phyloP scores from a whole-genome alignment of 345 rosid species.

The Mallotus nudiflorus region DNA sequence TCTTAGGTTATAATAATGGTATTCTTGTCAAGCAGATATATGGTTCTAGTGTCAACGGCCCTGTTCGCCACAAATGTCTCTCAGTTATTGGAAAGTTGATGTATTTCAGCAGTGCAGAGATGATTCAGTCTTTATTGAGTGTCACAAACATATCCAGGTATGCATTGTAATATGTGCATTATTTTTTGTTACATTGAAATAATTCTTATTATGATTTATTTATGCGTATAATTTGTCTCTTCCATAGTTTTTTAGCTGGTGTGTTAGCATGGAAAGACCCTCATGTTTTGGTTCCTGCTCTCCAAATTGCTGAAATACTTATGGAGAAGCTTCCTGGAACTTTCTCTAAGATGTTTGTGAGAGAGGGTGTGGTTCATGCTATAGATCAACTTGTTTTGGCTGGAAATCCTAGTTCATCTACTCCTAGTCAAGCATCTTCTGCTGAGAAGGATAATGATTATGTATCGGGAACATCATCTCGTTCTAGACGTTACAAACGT shows the following conservation, averaged over 20 bases:
- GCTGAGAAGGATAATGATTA: constrained; percentile 80
- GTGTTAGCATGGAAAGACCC: constrained; percentile 99
- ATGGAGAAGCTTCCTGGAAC: constrained; percentile 99
- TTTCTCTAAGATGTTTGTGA: constrained; percentile 88
- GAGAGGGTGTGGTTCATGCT: constrained; percentile 99
- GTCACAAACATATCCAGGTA: constrained; percentile 96
- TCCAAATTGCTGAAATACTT: constrained; percentile 92
- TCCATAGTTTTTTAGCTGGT: constrained; percentile 87
- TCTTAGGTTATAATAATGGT: constrained; percentile 8
- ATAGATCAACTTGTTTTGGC: constrained; percentile 86
- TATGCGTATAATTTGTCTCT: constrained; percentile 21
- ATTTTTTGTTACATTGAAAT: constrained; percentile 1
- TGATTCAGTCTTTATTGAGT: constrained; percentile 82
- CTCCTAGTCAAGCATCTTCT: constrained; percentile 48
- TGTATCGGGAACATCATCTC: constrained; percentile 61
- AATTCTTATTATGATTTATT: constrained; percentile 8
- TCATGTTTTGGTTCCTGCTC: constrained; percentile 91
- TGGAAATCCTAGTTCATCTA: constrained; percentile 50
- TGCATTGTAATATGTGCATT: constrained; percentile 6
- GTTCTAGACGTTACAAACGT: constrained; percentile 88
- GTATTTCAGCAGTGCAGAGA: constrained; percentile 88
- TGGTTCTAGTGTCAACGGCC: constrained; percentile 93
- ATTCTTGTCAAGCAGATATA: constrained; percentile 63
- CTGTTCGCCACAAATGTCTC: constrained; percentile 96
- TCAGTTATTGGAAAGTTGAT: constrained; percentile 92